Conservation (phyloP, 148 eudicot species). For the Polygonum maritimum region DNA sequence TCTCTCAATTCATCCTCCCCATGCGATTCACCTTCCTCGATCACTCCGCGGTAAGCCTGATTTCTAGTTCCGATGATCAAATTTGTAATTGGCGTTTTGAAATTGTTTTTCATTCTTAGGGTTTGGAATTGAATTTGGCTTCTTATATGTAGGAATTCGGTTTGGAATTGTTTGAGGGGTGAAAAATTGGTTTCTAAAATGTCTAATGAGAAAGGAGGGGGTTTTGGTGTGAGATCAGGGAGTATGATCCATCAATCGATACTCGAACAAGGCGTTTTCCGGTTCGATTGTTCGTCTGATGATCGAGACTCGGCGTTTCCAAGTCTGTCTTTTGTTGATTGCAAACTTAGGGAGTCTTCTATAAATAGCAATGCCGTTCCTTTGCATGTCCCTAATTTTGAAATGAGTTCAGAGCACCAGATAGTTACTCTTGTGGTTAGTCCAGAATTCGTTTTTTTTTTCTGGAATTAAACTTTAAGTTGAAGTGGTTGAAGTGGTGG, state of each 20-base stretch:
- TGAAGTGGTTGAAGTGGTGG: no score
- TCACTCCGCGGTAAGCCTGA: background rate
- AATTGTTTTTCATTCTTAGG: background rate
- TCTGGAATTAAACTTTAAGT: no score
- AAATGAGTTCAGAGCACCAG: constrained; percentile 57
- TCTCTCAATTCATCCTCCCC: background rate
- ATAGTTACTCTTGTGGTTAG: constrained; percentile 62
- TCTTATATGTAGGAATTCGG: background rate
- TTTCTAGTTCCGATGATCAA: background rate
- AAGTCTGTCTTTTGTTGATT: constrained; percentile 63
- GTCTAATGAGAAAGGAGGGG: background rate
- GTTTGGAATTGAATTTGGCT: background rate
- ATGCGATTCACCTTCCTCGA: background rate
- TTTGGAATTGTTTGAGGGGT: background rate
- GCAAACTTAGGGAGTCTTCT: constrained; percentile 58
- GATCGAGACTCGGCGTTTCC: constrained; percentile 67
- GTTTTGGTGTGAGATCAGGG: constrained; percentile 22
- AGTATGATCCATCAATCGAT: constrained; percentile 79
- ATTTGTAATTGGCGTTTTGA: no score
- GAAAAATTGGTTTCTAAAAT: background rate
- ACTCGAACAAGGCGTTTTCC: constrained; percentile 80
- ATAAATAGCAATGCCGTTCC: constrained; percentile 43
- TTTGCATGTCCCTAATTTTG: constrained; percentile 51
- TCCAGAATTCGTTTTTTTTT: background rate
- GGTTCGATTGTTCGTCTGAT: constrained; percentile 77